Conservation (phyloP, 1,284 basidiomycete species). For the Leccinum pachyderme region DNA sequence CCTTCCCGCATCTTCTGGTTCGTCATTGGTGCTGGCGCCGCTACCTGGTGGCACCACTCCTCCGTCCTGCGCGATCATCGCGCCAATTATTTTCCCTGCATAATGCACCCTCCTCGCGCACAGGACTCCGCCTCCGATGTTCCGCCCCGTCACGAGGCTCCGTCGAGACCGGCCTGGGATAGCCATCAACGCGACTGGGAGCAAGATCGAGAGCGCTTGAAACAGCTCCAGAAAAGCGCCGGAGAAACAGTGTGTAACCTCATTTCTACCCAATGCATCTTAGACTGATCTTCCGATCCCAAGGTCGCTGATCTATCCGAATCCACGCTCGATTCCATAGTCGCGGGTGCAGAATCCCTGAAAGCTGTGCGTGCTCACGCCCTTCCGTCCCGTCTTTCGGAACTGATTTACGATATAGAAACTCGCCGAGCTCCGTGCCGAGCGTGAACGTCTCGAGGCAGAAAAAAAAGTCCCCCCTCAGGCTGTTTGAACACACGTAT, state of each 20-base stretch:
- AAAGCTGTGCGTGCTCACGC: constrained; percentile 50
- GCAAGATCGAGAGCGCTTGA: constrained; percentile 42
- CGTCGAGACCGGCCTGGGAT: constrained; percentile 9
- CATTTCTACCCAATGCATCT: neutral
- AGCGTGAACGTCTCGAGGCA: constrained; percentile 48
- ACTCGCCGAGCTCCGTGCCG: constrained; percentile 55
- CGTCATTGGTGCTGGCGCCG: constrained; percentile 53
- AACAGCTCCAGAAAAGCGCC: constrained; percentile 49
- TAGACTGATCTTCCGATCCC: neutral
- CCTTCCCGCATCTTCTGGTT: constrained; percentile 68
- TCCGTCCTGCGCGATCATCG: constrained; percentile 27
- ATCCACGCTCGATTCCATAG: constrained; percentile 60
- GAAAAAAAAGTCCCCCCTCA: constrained; percentile 34
- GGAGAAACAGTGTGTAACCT: constrained; percentile 49
- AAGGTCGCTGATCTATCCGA: constrained; percentile 68
- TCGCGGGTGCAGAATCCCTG: constrained; percentile 53
- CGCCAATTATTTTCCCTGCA: constrained; percentile 27
- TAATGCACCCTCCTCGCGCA: constrained; percentile 17
- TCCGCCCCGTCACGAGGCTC: constrained; percentile 5
- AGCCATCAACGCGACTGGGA: constrained; percentile 39
- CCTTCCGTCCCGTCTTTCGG: neutral
- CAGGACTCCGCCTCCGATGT: constrained; percentile 5
- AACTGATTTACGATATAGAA: constrained; percentile 42
- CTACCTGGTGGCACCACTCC: constrained; percentile 44
- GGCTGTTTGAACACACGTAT: constrained; percentile 29